Percentiles rank a stretch among this genome's conserved stretches.
These are phyloP conservation scores for Tolypocladium cylindrosporum DNA, from an alignment of 2,329 filamentous ascomycete species.

Conservation along the genomic window DNA sequence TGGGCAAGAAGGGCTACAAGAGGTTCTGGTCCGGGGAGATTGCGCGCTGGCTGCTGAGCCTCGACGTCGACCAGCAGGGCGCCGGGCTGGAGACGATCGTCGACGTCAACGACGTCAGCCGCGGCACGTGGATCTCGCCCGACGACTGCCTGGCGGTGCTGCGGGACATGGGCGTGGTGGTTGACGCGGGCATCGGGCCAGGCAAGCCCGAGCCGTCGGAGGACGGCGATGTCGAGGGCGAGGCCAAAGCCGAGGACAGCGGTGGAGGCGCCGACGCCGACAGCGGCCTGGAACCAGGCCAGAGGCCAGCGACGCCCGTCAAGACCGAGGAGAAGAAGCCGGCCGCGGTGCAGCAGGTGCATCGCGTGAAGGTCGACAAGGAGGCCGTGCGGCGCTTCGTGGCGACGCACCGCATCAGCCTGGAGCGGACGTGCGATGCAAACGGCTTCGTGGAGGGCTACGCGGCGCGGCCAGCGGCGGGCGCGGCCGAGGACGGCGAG, in stretches of 20 bases:
- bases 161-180: slow-evolving; percentile 66
- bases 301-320: background rate
- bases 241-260: background rate
- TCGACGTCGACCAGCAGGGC: slow-evolving; percentile 24
- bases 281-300: slow-evolving; percentile 9
- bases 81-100: slow-evolving; percentile 35
- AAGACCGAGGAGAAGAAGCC: slow-evolving; percentile 17
- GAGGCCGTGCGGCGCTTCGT: slow-evolving; percentile 57
- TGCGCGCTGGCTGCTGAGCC: slow-evolving; percentile 52
- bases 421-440: slow-evolving; percentile 60
- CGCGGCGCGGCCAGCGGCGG: slow-evolving; percentile 34
- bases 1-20: slow-evolving; percentile 73
- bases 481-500: slow-evolving; percentile 21
- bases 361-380: slow-evolving; percentile 42
- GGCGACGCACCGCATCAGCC: slow-evolving; percentile 46
- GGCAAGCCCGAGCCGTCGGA: slow-evolving; percentile 21
- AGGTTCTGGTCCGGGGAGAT: slow-evolving; percentile 83
- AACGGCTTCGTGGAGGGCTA: slow-evolving; percentile 66
- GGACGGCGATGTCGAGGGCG: slow-evolving; percentile 11
- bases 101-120: slow-evolving; percentile 61
- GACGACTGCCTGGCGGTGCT: slow-evolving; percentile 77
- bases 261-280: slow-evolving; percentile 2
- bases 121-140: slow-evolving; percentile 69
- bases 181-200: slow-evolving; percentile 42
- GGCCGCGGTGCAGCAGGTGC: slow-evolving; percentile 18